phyloP scores from a whole-genome alignment of 371 early-diverging fungal genomes.

The Mortierella sp. region DNA sequence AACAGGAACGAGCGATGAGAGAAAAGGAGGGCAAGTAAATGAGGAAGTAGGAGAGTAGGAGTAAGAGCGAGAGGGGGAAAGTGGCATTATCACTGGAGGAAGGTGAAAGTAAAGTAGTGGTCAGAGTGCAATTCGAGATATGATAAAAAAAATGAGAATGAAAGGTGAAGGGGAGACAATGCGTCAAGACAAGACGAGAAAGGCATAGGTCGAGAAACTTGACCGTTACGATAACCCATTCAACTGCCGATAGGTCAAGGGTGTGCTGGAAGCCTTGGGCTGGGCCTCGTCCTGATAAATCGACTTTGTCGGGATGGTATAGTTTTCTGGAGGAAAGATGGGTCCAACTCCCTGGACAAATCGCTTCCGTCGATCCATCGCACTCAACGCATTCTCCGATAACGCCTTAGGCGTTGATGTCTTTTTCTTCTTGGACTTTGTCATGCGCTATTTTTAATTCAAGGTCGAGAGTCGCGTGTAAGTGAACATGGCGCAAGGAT shows the following conservation, averaged over 20 bases:
- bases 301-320: conserved; percentile 73
- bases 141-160: not conserved
- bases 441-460: conserved; percentile 64
- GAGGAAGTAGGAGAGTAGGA: not conserved
- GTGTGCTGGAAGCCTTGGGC: conserved; percentile 27
- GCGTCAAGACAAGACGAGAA: not conserved
- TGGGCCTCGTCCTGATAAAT: conserved; percentile 67
- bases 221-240: conserved; percentile 33
- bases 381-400: conserved; percentile 62
- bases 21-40: not conserved
- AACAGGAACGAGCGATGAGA: not conserved
- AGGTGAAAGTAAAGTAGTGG: not conserved
- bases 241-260: conserved; percentile 39
- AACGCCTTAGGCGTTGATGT: conserved; percentile 67
- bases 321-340: conserved; percentile 79
- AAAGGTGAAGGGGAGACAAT: not conserved
- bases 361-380: conserved; percentile 64
- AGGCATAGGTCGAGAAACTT: not conserved
- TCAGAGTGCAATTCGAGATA: not conserved
- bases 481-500: not conserved
- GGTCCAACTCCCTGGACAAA: conserved; percentile 73
- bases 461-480: not conserved
- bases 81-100: not conserved
- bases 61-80: not conserved
- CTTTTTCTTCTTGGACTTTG: conserved; percentile 82